Base-by-base conservation (phyloP, 129 eudicot genomes). In the Flaveria brownii region DNA sequence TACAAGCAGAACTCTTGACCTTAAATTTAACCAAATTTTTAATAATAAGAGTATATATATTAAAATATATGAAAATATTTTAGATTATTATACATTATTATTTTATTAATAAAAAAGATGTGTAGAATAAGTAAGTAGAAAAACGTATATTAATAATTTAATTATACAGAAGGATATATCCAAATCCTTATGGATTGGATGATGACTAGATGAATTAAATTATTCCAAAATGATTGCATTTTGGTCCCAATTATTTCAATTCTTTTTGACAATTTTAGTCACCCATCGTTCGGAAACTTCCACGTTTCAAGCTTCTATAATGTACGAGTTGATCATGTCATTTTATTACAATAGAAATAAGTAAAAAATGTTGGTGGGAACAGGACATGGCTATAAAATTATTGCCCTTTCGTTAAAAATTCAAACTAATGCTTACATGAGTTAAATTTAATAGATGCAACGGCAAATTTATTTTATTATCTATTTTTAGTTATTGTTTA, bases 171-270 rank as follows among this genome's bases (percentile, higher is more conserved):
- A 41, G 57, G 60, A 74, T 61, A 16, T 41, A 62, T 60, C 70
- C 68, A 74, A 15, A 73, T 57, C 55, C 41, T 39, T 26, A 28
- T 11, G 20, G 16, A 74, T 25, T 41, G 42, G 55, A 56, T 57
- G 77, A 75, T 49, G 79, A 75, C 63, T 64, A 62, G 72, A 46
- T 11, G 36, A 75, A 36, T 50, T 75, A 62, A 47, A 75, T 45
- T 75, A 64, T 33, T 75, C 20, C 51, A 33, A 75, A 63, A 49
- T 75, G 41, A 64, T 75, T 75, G 64, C 79, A 64, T 47, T 14
- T 73, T 59, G 16, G 62, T 62, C 64, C 61, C 72, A 18, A 28
- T 8, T 33, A 30, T 63, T 2, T n/a, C 51, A 64, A 20, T 59
- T 65, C 60, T 16, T 41, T 64, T 74, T 74, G 46, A 62, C 70